These are phyloP conservation scores for Hyphopichia burtonii DNA, from an alignment of 1,139 yeast genomes.

Conservation along the genomic window DNA sequence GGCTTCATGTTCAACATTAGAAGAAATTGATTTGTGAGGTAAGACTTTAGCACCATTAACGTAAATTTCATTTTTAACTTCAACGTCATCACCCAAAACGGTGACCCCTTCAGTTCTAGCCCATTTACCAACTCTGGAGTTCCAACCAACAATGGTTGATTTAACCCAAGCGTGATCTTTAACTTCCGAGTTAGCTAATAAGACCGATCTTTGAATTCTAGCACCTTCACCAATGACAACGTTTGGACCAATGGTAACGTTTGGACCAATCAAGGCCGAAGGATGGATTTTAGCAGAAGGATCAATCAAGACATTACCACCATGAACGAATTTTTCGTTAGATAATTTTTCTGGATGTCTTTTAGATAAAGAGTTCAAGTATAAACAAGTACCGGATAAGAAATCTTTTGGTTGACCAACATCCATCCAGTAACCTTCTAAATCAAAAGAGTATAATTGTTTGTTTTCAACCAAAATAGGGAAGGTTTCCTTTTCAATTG, in stretches of 20 bases:
- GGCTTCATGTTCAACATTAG: conserved; percentile 95
- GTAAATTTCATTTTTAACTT: conserved; percentile 96
- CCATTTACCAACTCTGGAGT: conserved; percentile 98
- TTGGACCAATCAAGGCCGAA: conserved; percentile 95
- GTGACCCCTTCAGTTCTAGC: conserved; percentile 98
- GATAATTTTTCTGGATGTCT: conserved; percentile 72
- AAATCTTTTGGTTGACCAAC: conserved; percentile 99
- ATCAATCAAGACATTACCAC: conserved; percentile 94
- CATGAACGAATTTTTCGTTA: conserved; percentile 69
- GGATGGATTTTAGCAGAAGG: conserved; percentile 93
- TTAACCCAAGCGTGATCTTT: conserved; percentile 98
- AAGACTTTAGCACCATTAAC: conserved; percentile 98
- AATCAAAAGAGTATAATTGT: conserved; percentile 89
- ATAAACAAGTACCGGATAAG: conserved; percentile 92
- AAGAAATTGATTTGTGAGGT: conserved; percentile 96
- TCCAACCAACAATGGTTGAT: conserved; percentile 98
- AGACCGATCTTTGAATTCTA: conserved; percentile 93
- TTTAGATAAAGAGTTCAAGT: conserved; percentile 83
- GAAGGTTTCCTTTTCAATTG: conserved; percentile 99
- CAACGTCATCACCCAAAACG: conserved; percentile 98
- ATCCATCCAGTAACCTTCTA: conserved; percentile 99
- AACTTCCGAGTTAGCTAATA: conserved; percentile 85
- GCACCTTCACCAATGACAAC: conserved; percentile 98
- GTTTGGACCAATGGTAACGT: conserved; percentile 97
- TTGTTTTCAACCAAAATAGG: conserved; percentile 89